Evolutionary conservation across 2,329 filamentous ascomycete genomes (phyloP), one percentile per base, ranked within the genome.

Genomic region (Zelopaecilomyces penicillatus): DNA sequence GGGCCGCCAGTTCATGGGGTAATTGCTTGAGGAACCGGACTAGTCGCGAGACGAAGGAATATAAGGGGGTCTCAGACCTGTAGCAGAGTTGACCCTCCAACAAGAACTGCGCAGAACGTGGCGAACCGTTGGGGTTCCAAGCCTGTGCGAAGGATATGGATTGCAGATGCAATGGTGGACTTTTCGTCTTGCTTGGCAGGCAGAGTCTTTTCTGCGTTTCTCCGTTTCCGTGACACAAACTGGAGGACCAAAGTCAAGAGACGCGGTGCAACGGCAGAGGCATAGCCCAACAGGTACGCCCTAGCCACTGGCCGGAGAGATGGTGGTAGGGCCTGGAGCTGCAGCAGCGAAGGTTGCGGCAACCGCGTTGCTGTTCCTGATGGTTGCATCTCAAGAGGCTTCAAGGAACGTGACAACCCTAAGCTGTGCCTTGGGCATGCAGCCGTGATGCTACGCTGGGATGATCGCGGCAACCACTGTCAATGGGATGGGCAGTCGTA

Each of bases 281-380:
- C 72, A 64, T 82, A 83, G 30, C 78, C 79, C 31, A 82, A 55
- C 10, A 78, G 56, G 59, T 80, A 83, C 39, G 80, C 79, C 47
- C 77, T 72, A 43, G 80, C 54, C 27, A 80, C 60, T 11, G 80
- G 79, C 42, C 74, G 71, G 30, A 82, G 61, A 35, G 69, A 49
- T 9, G 72, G 66, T 30, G 77, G 75, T 37, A 81, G 47, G 37
- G 55, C 50, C 30, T 55, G 50, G 40, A 65, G 57, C 30, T 37
- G 39, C 39, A 48, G 32, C 30, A 43, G 46, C 43, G 46, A 29
- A 48, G 43, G 32, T 19, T 19, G 19, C 19, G 19, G 19, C 19
- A 19, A 19, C 19, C 19, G 19, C 19, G 19, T 19, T 19, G 43
- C 46, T 38, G 38, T 11, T 9, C 11, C 39, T 28, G 43, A 30